A percentile compares a stretch with the other conserved stretches of the same genome.
phyloP scores from a whole-genome alignment of 1,284 basidiomycete genomes.

The Somion occarium region DNA sequence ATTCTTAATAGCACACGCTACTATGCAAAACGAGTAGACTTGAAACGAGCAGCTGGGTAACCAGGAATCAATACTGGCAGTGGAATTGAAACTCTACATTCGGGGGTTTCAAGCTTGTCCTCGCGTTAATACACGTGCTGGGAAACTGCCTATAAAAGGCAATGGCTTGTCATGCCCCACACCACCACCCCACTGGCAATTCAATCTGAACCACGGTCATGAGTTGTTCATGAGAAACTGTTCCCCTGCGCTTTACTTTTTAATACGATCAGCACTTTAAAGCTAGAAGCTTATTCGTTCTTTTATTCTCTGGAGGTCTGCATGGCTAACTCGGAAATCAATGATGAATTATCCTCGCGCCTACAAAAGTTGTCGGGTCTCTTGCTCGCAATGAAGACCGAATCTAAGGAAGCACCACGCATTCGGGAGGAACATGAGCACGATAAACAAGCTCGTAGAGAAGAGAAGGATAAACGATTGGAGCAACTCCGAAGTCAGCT shows the following conservation, averaged over 20 bases:
- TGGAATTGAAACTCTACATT: too few species aligned
- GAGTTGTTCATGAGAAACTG: not conserved
- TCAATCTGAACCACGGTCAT: not conserved
- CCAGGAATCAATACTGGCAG: too few species aligned
- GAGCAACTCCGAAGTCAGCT: not conserved
- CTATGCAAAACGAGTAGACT: too few species aligned
- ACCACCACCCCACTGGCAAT: too few species aligned
- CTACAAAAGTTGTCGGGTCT: not conserved
- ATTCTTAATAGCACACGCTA: too few species aligned
- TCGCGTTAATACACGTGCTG: not conserved
- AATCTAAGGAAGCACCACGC: not conserved
- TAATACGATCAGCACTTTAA: not conserved
- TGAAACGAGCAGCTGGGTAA: too few species aligned
- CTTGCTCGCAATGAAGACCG: not conserved
- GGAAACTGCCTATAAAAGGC: not conserved
- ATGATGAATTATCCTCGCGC: not conserved
- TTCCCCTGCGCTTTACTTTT: not conserved
- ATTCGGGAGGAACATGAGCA: not conserved
- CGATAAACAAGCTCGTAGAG: not conserved
- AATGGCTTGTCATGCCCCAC: not conserved
- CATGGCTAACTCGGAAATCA: not conserved
- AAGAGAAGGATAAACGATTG: not conserved
- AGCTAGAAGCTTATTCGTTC: not conserved
- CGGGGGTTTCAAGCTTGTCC: too few species aligned
- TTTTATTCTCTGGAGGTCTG: not conserved